phyloP scores from a whole-genome alignment of 2,329 filamentous ascomycete species.

The Nemania diffusa region DNA sequence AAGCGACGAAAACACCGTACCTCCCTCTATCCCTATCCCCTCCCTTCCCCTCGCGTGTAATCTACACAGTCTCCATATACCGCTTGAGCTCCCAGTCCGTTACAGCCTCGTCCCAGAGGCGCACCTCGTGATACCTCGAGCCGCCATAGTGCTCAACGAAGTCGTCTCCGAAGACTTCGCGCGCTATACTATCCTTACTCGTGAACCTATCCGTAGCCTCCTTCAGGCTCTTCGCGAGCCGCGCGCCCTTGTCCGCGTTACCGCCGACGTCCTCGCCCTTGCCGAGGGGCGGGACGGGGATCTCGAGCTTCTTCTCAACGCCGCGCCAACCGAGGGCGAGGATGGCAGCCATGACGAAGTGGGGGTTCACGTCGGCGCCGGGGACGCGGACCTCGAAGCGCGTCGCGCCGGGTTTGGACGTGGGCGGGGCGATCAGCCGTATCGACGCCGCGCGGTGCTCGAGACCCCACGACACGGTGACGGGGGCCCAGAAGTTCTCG shows the following conservation, averaged over 20 bases:
- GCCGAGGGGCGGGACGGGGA: slow-evolving; percentile 83
- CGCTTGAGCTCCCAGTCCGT: slow-evolving; percentile 91
- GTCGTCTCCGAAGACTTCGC: slow-evolving; percentile 91
- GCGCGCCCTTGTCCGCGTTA: slow-evolving; percentile 73
- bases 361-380: slow-evolving; percentile 92
- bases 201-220: slow-evolving; percentile 86
- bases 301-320: slow-evolving; percentile 89
- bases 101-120: slow-evolving; percentile 93
- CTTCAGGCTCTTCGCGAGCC: slow-evolving; percentile 84
- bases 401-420: slow-evolving; percentile 83
- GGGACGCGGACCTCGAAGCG: slow-evolving; percentile 93
- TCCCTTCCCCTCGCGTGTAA: neutral
- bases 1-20: neutral
- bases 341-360: slow-evolving; percentile 86
- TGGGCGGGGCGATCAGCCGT: slow-evolving; percentile 88
- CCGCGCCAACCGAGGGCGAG: slow-evolving; percentile 90
- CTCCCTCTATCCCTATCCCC: neutral
- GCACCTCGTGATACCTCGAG: slow-evolving; percentile 89
- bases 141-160: slow-evolving; percentile 97
- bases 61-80: slow-evolving; percentile 79
- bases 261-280: slow-evolving; percentile 86
- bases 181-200: slow-evolving; percentile 82
- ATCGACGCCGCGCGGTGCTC: slow-evolving; percentile 95
- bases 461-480: slow-evolving; percentile 96
- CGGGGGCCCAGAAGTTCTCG: slow-evolving; percentile 99